Evolutionary conservation across 495 filamentous ascomycete species (phyloP).

Genomic region (Haplographium delicatum): DNA sequence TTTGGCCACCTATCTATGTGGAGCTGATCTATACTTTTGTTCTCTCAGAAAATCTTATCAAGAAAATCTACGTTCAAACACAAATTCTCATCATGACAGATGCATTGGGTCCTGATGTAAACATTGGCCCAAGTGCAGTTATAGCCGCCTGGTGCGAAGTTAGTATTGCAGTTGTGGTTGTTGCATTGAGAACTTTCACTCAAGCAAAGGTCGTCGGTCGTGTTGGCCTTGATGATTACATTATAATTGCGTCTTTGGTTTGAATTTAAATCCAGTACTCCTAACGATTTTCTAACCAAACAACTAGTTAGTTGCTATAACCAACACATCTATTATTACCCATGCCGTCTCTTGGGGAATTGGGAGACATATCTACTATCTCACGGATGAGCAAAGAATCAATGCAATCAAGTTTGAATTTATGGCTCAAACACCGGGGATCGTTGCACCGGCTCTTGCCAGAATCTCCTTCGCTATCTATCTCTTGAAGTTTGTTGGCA

Average conservation of each 20-base stretch:
- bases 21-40: no score
- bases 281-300: background rate
- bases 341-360: slow-evolving; percentile 12
- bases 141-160: slow-evolving; percentile 9
- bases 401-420: slow-evolving; percentile 13
- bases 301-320: slow-evolving; percentile 1
- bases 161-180: slow-evolving; percentile 6
- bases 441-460: slow-evolving; percentile 8
- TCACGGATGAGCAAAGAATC: background rate
- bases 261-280: no score
- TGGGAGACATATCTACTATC: slow-evolving; percentile 12
- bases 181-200: background rate
- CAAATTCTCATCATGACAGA: no score
- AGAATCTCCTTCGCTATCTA: slow-evolving; percentile 12
- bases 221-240: slow-evolving; percentile 9
- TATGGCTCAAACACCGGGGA: slow-evolving; percentile 12
- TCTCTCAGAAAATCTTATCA: no score
- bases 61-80: no score
- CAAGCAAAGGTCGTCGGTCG: slow-evolving; percentile 7
- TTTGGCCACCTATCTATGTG: no score
- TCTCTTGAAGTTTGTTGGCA: slow-evolving; percentile 11
- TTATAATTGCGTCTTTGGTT: slow-evolving; percentile 6
- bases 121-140: slow-evolving; percentile 8
- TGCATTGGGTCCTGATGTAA: slow-evolving; percentile 11
- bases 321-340: slow-evolving; percentile 12